Conservation (phyloP, 2,329 filamentous ascomycete species). For the Metarhizium brunneum region DNA sequence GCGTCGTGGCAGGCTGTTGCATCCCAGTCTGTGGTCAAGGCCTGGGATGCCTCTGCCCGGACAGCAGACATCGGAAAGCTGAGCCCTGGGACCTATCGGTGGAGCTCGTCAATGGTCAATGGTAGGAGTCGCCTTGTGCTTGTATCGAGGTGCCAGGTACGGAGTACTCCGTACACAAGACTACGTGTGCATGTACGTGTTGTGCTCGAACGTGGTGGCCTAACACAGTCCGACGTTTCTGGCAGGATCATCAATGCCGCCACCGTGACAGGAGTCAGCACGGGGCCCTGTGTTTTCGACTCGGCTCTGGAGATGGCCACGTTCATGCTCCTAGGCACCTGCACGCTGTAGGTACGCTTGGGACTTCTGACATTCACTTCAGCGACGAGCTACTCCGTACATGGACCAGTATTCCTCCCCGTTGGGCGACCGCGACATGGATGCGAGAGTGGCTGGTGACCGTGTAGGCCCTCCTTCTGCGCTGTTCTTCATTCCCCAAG, state of each 20-base stretch:
- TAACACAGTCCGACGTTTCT: neutral
- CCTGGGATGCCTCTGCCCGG: too few species aligned
- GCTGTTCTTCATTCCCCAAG: neutral
- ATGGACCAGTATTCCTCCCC: neutral
- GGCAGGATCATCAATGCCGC: neutral
- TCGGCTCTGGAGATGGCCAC: neutral
- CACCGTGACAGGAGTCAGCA: neutral
- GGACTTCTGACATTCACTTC: neutral
- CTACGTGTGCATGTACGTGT: neutral
- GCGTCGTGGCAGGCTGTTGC: neutral
- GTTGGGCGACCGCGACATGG: constrained; percentile 4
- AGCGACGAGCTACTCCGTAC: neutral
- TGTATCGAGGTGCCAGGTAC: too few species aligned
- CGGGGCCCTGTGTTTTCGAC: neutral
- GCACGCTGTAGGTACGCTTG: neutral
- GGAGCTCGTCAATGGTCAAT: neutral
- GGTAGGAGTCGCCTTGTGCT: too few species aligned
- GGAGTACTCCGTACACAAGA: too few species aligned
- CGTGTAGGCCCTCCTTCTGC: too few species aligned
- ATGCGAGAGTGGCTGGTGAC: constrained; percentile 4
- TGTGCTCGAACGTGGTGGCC: neutral
- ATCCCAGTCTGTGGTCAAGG: neutral
- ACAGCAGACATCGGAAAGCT: neutral
- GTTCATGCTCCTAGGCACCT: neutral
- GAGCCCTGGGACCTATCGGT: neutral